phyloP scores from a whole-genome alignment of 2,329 filamentous ascomycete genomes.

The Thielaviopsis euricoi region DNA sequence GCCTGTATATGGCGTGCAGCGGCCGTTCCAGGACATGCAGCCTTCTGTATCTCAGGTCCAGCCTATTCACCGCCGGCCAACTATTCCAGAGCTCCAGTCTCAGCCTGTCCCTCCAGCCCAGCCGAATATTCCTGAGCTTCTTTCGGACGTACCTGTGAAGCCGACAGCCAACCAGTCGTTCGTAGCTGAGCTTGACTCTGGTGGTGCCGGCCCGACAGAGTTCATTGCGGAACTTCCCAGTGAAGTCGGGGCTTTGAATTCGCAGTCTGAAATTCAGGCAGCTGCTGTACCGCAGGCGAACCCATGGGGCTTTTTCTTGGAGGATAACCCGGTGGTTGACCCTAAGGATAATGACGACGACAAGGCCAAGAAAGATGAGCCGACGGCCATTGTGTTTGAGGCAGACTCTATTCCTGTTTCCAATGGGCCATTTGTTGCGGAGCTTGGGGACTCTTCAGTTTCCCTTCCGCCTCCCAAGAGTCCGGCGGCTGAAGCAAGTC shows the following conservation, averaged over 20 bases:
- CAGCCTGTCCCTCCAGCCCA: not conserved
- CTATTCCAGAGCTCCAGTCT: not conserved
- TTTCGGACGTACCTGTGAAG: not conserved
- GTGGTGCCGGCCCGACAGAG: not conserved
- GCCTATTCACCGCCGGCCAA: not conserved
- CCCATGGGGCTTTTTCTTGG: constrained; percentile 13
- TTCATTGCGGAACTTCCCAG: constrained; percentile 9
- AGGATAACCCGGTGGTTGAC: constrained; percentile 9
- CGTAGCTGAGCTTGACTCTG: constrained; percentile 9
- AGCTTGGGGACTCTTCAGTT: not conserved
- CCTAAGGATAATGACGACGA: not conserved
- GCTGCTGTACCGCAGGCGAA: constrained; percentile 5
- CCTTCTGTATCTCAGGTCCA: not conserved
- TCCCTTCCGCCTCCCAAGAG: not conserved
- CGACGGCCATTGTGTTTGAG: not conserved
- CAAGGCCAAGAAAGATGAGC: not conserved
- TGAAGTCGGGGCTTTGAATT: not conserved
- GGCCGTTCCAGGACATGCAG: not conserved
- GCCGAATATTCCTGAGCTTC: not conserved
- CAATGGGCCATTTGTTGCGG: not conserved
- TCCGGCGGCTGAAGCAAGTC: too few species aligned
- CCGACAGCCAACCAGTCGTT: not conserved
- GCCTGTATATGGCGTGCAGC: too few species aligned
- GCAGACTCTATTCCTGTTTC: not conserved
- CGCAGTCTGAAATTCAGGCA: not conserved